These are phyloP conservation scores for Francoa sonchifolia DNA, from an alignment of 441 rosid genomes.

Conservation along the genomic window DNA sequence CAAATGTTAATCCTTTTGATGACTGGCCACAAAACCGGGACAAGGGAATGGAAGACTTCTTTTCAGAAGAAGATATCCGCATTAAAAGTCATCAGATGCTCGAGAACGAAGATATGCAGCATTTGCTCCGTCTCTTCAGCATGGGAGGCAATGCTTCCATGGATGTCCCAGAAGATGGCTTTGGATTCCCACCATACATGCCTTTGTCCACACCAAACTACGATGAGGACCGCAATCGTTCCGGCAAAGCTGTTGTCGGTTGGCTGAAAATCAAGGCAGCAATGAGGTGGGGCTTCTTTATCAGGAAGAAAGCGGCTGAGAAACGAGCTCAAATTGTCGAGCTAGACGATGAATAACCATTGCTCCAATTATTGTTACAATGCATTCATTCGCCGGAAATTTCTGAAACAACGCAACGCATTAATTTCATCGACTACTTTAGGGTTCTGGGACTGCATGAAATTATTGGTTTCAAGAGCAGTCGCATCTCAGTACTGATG, in stretches of 20 bases:
- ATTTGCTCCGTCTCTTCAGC: slow-evolving; percentile 70
- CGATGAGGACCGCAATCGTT: slow-evolving; percentile 64
- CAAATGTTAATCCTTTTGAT: slow-evolving; percentile 57
- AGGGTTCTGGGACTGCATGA: slow-evolving; percentile 8
- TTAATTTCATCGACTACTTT: slow-evolving; percentile 6
- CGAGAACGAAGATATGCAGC: slow-evolving; percentile 95
- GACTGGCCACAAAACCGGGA: slow-evolving; percentile 70
- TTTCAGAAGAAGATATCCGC: slow-evolving; percentile 89
- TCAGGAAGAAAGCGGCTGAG: slow-evolving; percentile 96
- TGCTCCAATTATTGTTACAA: too few relatives aligned
- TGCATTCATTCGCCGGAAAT: slow-evolving; percentile 1
- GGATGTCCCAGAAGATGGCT: slow-evolving; percentile 65
- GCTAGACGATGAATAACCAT: slow-evolving; percentile 51
- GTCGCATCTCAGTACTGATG: too few relatives aligned
- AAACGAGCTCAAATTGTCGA: slow-evolving; percentile 90
- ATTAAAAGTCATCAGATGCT: slow-evolving; percentile 89
- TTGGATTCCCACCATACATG: slow-evolving; percentile 39
- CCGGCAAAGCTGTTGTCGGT: slow-evolving; percentile 95
- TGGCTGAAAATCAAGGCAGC: slow-evolving; percentile 99
- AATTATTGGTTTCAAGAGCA: too few relatives aligned
- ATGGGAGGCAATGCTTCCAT: slow-evolving; percentile 54
- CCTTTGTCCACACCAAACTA: slow-evolving; percentile 66
- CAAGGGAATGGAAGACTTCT: slow-evolving; percentile 59
- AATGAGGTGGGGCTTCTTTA: slow-evolving; percentile 98
- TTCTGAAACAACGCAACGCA: background rate